Percentiles rank a stretch among this genome's conserved stretches.
Conservation (phyloP, 129 eudicot species). For the Flaveria brownii region DNA sequence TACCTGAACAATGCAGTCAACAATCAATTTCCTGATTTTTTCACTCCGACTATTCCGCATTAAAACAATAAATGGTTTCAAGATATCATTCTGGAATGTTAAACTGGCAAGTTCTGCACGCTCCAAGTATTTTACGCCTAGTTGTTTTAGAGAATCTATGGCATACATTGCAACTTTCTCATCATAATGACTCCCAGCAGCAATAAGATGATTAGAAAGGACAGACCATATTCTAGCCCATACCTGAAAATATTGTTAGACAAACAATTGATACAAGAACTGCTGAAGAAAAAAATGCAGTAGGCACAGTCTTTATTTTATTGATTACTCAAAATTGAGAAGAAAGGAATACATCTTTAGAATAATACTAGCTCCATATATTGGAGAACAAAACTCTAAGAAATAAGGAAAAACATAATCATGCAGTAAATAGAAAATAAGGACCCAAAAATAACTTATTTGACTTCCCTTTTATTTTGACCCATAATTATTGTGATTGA, state of each 20-base stretch:
- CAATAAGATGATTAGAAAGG: conserved; percentile 71
- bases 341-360: too few relatives aligned
- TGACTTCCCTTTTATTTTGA: too few relatives aligned
- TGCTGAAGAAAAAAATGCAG: too few relatives aligned
- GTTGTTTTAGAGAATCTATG: conserved; percentile 82
- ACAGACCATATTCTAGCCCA: conserved; percentile 97
- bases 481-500: too few relatives aligned
- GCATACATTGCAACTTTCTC: conserved; percentile 95
- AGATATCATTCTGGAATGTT: conserved; percentile 91
- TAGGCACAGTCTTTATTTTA: too few relatives aligned
- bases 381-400: too few relatives aligned
- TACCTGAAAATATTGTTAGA: conserved; percentile 46
- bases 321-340: too few relatives aligned
- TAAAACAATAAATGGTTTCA: conserved; percentile 84
- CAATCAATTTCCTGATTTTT: conserved; percentile 68
- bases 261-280: too few relatives aligned
- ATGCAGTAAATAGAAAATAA: too few relatives aligned
- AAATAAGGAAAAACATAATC: too few relatives aligned
- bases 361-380: too few relatives aligned
- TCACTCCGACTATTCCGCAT: conserved; percentile 72
- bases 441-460: too few relatives aligned
- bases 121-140: conserved; percentile 87
- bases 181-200: conserved; percentile 88
- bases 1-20: conserved; percentile 93
- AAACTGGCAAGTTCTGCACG: conserved; percentile 87